Evolutionary conservation across 2,329 filamentous ascomycete species (phyloP).

Genomic region (Fusarium nisikadoi): DNA sequence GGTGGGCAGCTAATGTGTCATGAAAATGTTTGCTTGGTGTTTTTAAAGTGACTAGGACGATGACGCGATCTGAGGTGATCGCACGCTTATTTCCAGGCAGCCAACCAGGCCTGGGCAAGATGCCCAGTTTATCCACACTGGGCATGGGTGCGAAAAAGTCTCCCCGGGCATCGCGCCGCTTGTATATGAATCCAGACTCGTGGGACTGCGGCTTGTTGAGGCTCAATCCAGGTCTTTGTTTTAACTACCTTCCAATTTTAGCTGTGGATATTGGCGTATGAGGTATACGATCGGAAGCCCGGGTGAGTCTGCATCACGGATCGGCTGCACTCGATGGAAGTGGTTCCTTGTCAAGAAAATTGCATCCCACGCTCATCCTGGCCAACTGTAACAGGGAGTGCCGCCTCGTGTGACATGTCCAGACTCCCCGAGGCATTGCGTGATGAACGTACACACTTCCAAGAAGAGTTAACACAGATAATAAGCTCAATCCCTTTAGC

Average conservation of each 20-base stretch:
- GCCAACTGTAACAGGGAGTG: not conserved
- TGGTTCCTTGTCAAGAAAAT: constrained; percentile 1
- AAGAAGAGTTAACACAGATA: not conserved
- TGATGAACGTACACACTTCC: not conserved
- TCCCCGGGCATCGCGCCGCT: constrained; percentile 27
- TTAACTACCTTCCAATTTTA: constrained; percentile 30
- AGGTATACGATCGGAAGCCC: not conserved
- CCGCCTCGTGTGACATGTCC: constrained; percentile 23
- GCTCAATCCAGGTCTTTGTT: not conserved
- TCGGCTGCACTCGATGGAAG: not conserved
- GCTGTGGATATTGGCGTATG: not conserved
- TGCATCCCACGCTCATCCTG: not conserved
- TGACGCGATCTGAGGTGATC: constrained; percentile 47
- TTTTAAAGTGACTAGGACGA: constrained; percentile 40
- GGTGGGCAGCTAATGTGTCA: constrained; percentile 38
- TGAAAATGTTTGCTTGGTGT: constrained; percentile 25
- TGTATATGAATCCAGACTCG: constrained; percentile 12
- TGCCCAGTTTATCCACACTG: constrained; percentile 26
- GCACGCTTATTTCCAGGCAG: constrained; percentile 2
- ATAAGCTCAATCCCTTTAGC: not conserved
- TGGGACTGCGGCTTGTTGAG: constrained; percentile 21
- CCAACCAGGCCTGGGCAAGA: constrained; percentile 25
- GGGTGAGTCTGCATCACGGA: not conserved
- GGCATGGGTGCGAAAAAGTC: constrained; percentile 1
- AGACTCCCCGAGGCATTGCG: constrained; percentile 3